These are phyloP conservation scores for Keithomyces neogunnii DNA, from an alignment of 2,329 filamentous ascomycete genomes.

Conservation along the genomic window DNA sequence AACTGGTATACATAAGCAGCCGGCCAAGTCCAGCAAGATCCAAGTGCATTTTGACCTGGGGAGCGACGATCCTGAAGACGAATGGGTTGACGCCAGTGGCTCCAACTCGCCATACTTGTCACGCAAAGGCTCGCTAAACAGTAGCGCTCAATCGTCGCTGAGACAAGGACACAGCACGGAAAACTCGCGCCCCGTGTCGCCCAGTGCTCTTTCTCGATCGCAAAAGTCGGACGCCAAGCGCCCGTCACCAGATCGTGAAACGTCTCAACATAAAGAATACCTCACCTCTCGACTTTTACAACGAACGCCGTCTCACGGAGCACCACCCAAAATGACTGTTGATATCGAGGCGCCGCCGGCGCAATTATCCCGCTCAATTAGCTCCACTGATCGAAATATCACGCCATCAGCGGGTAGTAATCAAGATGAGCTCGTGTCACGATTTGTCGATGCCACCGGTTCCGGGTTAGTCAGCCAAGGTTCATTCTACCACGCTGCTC, in stretches of 20 bases:
- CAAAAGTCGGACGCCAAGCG: neutral
- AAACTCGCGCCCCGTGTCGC: slow-evolving; percentile 27
- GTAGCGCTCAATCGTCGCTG: slow-evolving; percentile 39
- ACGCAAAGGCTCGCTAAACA: slow-evolving; percentile 38
- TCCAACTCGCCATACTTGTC: slow-evolving; percentile 51
- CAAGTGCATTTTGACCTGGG: slow-evolving; percentile 59
- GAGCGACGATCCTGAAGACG: slow-evolving; percentile 40
- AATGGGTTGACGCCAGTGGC: slow-evolving; percentile 59
- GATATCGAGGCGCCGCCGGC: slow-evolving; percentile 37
- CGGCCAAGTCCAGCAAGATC: slow-evolving; percentile 31
- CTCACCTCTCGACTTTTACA: slow-evolving; percentile 61
- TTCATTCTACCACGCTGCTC: slow-evolving; percentile 39
- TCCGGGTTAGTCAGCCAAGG: slow-evolving; percentile 41
- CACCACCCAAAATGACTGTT: slow-evolving; percentile 56
- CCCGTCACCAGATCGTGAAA: slow-evolving; percentile 29
- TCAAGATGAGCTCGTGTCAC: slow-evolving; percentile 46
- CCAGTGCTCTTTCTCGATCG: slow-evolving; percentile 15
- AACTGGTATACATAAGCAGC: slow-evolving; percentile 33
- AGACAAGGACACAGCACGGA: slow-evolving; percentile 25
- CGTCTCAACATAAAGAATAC: slow-evolving; percentile 50
- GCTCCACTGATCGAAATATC: slow-evolving; percentile 18
- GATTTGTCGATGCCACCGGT: slow-evolving; percentile 46
- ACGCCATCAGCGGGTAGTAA: slow-evolving; percentile 22
- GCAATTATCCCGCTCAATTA: slow-evolving; percentile 25
- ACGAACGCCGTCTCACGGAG: slow-evolving; percentile 51